phyloP scores from a whole-genome alignment of 306 rosid genomes.

The Dalbergia cochinchinensis region DNA sequence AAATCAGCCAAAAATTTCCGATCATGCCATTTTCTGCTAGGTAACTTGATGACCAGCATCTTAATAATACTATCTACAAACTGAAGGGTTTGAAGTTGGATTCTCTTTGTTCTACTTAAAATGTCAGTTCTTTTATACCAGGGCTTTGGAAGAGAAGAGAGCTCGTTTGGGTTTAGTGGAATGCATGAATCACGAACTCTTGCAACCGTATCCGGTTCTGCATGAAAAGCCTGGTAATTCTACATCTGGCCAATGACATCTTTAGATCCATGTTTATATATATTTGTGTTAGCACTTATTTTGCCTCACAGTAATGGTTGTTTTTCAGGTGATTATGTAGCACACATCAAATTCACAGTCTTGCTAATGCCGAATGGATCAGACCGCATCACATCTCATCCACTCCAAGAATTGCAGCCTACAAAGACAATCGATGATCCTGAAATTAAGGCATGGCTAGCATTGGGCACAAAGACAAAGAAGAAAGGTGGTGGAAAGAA shows the following conservation, averaged over 20 bases:
- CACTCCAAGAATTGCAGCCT: constrained; percentile 83
- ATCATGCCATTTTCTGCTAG: constrained; percentile 97
- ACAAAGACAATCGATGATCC: constrained; percentile 92
- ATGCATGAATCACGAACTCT: constrained; percentile 89
- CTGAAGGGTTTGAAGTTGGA: background rate
- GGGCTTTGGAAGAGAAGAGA: constrained; percentile 98
- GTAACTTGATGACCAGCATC: constrained; percentile 39
- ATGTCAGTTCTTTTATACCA: constrained; percentile 23
- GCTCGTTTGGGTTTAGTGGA: constrained; percentile 87
- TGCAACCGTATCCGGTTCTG: constrained; percentile 95
- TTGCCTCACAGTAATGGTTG: background rate
- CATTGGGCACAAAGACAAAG: constrained; percentile 85
- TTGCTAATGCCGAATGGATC: constrained; percentile 97
- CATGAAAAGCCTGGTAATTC: constrained; percentile 90
- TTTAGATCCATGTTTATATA: background rate
- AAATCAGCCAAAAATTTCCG: constrained; percentile 91
- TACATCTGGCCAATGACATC: background rate
- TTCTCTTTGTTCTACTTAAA: background rate
- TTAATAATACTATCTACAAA: background rate
- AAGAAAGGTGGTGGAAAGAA: constrained; percentile 99
- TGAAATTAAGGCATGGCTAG: constrained; percentile 92
- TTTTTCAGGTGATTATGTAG: constrained; percentile 84
- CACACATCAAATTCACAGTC: constrained; percentile 88
- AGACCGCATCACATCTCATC: constrained; percentile 80
- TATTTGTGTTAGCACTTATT: background rate